These are phyloP conservation scores for Nematocida displodere DNA, from an alignment of 371 early-diverging fungal genomes.

Conservation along the genomic window DNA sequence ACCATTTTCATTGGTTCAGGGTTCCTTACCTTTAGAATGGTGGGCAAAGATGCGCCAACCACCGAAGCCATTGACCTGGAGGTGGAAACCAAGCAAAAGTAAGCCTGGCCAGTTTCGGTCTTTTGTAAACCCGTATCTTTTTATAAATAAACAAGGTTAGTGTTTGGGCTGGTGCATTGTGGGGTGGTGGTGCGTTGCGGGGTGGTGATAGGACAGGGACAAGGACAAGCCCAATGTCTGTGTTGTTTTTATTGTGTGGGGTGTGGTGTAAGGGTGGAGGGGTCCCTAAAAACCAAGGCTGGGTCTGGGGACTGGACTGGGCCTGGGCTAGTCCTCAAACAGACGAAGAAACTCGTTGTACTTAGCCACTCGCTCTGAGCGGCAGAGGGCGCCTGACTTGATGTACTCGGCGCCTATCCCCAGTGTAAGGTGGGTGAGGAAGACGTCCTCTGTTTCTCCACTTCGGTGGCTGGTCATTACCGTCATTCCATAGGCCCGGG, in stretches of 20 bases:
- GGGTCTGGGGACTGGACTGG: no score
- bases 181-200: no score
- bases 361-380: slow-evolving; percentile 89
- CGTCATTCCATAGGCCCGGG: slow-evolving; percentile 77
- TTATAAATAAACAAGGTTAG: no score
- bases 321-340: no score
- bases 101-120: not conserved
- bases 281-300: no score
- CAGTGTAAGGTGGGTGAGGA: slow-evolving; percentile 92
- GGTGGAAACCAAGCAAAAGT: slow-evolving; percentile 48
- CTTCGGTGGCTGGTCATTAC: slow-evolving; percentile 97
- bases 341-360: slow-evolving; percentile 91
- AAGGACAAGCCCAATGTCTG: no score
- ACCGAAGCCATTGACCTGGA: slow-evolving; percentile 12
- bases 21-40: slow-evolving; percentile 62
- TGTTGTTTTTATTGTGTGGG: no score
- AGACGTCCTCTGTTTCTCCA: slow-evolving; percentile 95
- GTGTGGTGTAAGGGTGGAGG: no score
- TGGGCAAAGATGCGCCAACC: slow-evolving; percentile 40
- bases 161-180: no score
- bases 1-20: slow-evolving; percentile 73
- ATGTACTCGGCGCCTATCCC: slow-evolving; percentile 91
- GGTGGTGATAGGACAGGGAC: no score
- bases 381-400: slow-evolving; percentile 96
- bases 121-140: no score